Base-by-base conservation (phyloP, 2,329 filamentous ascomycete genomes). In the Alternaria longipes region DNA sequence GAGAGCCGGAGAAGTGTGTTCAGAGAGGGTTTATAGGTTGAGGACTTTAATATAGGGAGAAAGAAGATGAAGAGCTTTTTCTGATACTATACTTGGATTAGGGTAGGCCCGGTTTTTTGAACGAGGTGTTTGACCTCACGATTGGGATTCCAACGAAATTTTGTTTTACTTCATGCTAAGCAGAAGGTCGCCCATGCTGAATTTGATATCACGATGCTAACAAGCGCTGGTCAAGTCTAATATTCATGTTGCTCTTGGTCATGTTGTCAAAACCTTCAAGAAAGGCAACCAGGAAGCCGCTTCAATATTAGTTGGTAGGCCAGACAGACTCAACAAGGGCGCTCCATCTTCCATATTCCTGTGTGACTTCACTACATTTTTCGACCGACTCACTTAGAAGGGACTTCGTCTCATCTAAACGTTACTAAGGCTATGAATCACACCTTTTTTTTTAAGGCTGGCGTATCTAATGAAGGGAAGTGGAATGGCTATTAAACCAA, bases 1-100 rank as follows among this genome's bases (percentile, higher is more conserved):
- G 89, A 90, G 81, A 76, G 74, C 55, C 83, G 90, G 78, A 85
- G 86, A 74, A 91, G 89, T 62, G 84, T 91, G 66, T 93, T 92
- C 72, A 83, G 84, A 60, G 90, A 93, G 81, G 85, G 90, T 64
- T 85, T 92, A 74, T 91, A 61, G 46, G 30, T 2, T 5, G 16
- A 45, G 2, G 24, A 42, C 40, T 8, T 24, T 3, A 20, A 42
- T 6, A 5, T 16, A 20, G 20, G 12, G 5, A 24, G 12, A 0
- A 20, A 3, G 2, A n/a, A 20, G 28, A 9, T 20, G 20, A 24
- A 20, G 8, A n/a, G 20, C 24, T 38, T 50, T 16, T 36, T 18
- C 22, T 38, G 30, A 22, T 12, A 30, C 24, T 32, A 32, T 42
- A 22, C 3, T 42, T 44, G 36, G 22, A 24, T 42, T 8, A n/a